Base-by-base conservation (phyloP, 1,139 yeast genomes). In the Diutina mesorugosa region DNA sequence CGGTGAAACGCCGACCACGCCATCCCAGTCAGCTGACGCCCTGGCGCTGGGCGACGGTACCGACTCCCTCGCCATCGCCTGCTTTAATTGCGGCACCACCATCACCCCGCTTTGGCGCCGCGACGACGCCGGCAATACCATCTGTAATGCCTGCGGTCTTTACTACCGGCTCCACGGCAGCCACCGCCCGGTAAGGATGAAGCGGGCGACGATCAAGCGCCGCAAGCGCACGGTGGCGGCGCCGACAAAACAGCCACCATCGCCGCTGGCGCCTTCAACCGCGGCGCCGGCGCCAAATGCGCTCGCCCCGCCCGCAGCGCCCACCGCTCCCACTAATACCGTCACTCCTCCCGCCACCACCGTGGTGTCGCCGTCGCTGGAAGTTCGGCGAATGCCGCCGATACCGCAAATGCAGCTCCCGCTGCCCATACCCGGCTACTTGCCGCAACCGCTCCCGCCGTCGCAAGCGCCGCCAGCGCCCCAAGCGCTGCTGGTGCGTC, bases 21-120 rank as follows among this genome's bases (percentile, higher is more conserved):
- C 50, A 32, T 18, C 51, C 26, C 32, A 10, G 18, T 4, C 30
- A 5, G 29, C 41, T 9, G 14, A 12, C 26, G 26, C 26, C 26
- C 35, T 56, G 47, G 41, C 26, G 56, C 14, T 51, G 48, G 26
- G 29, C 16, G 14, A 46, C 38, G 16, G 56, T 1, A 61, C 59
- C 12, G 64, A 61, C 26, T 73, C 80, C 35, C 71, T 83, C 57
- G 87, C 86, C 2, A 81, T 86, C 32, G 89, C 91, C 0, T 88
- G 96, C 67, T 85, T 79, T 63, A 89, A 89, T 70, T 89, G 96
- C 71, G 84, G 82, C 10, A 85, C 93, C 21, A 87, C 93, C 7
- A 85, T 87, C 61, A 89, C 96, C 0, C 96, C 96, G 0, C 72
- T 89, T 16, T 89, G 96, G 96, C 76, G 96, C 65, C 73, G 96